Conservation (phyloP, 2,329 filamentous ascomycete genomes). For the Sarocladium oryzae region DNA sequence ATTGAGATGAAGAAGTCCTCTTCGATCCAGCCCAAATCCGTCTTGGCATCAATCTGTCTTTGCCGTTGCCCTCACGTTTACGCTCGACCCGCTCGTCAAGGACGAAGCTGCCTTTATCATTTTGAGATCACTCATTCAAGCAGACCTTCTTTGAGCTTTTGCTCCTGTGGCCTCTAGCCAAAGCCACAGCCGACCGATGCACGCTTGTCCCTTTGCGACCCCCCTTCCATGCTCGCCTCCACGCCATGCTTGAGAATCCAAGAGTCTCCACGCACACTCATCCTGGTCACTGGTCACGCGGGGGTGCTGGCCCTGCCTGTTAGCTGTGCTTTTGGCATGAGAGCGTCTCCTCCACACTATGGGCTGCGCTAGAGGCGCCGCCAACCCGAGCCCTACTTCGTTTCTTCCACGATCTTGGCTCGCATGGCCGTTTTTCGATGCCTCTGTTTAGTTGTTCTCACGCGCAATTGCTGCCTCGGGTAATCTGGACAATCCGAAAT, state of each 20-base stretch:
- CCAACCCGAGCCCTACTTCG: constrained; percentile 1
- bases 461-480: neutral
- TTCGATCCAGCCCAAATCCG: neutral
- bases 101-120: constrained; percentile 2
- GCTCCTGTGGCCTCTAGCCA: neutral
- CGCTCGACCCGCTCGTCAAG: neutral
- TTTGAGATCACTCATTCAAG: too few relatives aligned
- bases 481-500: neutral
- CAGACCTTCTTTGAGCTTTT: too few relatives aligned
- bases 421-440: neutral
- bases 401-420: neutral
- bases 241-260: neutral
- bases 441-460: neutral
- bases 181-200: constrained; percentile 2
- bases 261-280: constrained; percentile 5
- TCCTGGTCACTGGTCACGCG: neutral
- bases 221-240: neutral
- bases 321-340: neutral
- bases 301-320: constrained; percentile 5
- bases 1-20: neutral
- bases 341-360: neutral
- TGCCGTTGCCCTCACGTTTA: neutral
- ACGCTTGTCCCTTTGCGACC: neutral
- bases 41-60: neutral
- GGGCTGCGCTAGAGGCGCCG: constrained; percentile 7